Evolutionary conservation across 768 basidiomycete genomes (phyloP).

Genomic region (Lepiota brunneoincarnata): DNA sequence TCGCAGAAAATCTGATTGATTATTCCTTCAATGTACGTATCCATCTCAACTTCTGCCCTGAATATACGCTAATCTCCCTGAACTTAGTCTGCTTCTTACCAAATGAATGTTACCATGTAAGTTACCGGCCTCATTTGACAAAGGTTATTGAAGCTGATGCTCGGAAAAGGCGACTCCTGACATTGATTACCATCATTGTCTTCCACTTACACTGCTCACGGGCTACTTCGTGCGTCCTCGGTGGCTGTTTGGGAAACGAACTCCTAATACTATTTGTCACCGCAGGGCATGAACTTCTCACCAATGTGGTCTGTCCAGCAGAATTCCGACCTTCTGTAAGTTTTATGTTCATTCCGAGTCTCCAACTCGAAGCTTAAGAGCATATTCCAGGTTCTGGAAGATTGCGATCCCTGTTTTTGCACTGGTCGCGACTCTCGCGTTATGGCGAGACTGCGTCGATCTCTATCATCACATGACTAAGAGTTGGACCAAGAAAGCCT

Average conservation of each 20-base stretch:
- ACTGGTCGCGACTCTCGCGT: conserved; percentile 50
- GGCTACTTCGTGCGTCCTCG: conserved; percentile 51
- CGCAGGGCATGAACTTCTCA: conserved; percentile 66
- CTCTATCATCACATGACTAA: conserved; percentile 48
- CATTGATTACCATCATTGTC: conserved; percentile 65
- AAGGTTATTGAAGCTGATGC: background rate
- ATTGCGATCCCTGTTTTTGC: conserved; percentile 60
- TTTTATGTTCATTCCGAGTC: conserved; percentile 5
- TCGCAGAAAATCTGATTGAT: conserved; percentile 69
- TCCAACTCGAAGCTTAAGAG: background rate
- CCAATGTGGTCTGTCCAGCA: conserved; percentile 47
- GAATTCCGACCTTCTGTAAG: conserved; percentile 47
- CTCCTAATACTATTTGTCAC: background rate
- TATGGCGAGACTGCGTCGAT: conserved; percentile 46
- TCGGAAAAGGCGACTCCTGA: conserved; percentile 55
- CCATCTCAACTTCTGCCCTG: background rate
- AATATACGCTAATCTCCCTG: background rate
- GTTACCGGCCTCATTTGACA: conserved; percentile 14
- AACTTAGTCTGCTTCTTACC: conserved; percentile 62
- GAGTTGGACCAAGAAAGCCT: conserved; percentile 24
- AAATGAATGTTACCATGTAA: conserved; percentile 75
- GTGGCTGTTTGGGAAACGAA: background rate
- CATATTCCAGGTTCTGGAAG: conserved; percentile 55
- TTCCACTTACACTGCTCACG: conserved; percentile 67
- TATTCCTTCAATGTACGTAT: conserved; percentile 70